Conservation (phyloP, 306 rosid species). For the Castanea mollissima region DNA sequence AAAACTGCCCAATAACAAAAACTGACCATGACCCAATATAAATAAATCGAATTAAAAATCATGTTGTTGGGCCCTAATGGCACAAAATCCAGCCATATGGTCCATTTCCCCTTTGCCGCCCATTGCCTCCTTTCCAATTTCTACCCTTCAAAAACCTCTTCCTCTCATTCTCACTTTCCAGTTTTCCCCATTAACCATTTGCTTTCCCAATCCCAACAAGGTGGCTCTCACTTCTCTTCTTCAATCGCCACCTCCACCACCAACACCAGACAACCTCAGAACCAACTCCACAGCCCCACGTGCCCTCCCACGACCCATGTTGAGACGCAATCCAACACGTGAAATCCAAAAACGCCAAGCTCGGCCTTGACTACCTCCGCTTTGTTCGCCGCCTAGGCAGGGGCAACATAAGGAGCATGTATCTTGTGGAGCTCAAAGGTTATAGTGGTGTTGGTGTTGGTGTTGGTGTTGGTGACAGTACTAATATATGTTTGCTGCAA, state of each 20-base stretch:
- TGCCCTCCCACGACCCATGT: constrained; percentile 25
- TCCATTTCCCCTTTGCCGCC: constrained; percentile 16
- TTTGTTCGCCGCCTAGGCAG: constrained; percentile 37
- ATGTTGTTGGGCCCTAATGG: neutral
- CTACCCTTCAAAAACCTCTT: constrained; percentile 17
- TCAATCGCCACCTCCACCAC: neutral
- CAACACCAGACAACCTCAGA: constrained; percentile 16
- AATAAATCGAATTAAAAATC: neutral
- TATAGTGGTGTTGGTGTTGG: neutral
- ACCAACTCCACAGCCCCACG: constrained; percentile 12
- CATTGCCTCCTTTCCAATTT: neutral
- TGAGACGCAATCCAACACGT: constrained; percentile 24
- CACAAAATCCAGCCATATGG: neutral
- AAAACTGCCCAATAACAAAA: too few species aligned
- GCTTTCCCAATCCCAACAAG: neutral
- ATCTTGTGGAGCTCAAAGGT: constrained; percentile 35
- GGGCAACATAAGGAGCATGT: constrained; percentile 46
- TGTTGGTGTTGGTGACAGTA: too few species aligned
- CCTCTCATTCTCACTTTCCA: neutral
- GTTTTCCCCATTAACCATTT: neutral
- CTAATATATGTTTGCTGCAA: constrained; percentile 40
- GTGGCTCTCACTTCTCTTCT: neutral
- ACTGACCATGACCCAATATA: too few species aligned
- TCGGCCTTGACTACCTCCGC: constrained; percentile 31
- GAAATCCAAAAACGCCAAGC: neutral